A percentile compares a stretch with the other conserved stretches of the same genome.
These are phyloP conservation scores for Epichloe sylvatica DNA, from an alignment of 2,329 filamentous ascomycete genomes.

Conservation along the genomic window DNA sequence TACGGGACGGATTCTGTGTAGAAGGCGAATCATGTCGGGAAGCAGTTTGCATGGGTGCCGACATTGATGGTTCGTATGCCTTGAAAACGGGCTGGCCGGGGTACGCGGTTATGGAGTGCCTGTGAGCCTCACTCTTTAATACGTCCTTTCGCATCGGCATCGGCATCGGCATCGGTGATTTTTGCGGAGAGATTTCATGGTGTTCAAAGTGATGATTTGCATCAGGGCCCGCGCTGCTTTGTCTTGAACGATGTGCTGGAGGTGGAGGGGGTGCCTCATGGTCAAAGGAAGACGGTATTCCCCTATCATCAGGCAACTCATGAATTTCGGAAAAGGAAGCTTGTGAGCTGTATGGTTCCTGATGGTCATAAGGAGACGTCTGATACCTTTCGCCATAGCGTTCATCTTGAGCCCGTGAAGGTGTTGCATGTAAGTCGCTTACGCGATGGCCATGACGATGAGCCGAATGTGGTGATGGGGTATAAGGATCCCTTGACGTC, in stretches of 20 bases:
- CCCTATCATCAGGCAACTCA: conserved; percentile 20
- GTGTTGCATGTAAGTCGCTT: conserved; percentile 23
- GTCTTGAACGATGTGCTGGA: conserved; percentile 37
- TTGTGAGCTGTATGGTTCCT: conserved; percentile 23
- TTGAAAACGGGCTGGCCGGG: conserved; percentile 40
- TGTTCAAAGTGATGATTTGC: conserved; percentile 27
- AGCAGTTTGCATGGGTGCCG: conserved; percentile 17
- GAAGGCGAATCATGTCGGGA: conserved; percentile 23
- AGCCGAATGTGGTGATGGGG: conserved; percentile 18
- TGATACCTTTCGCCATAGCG: conserved; percentile 20
- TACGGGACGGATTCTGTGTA: conserved; percentile 37
- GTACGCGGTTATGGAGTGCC: conserved; percentile 35
- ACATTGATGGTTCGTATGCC: conserved; percentile 34
- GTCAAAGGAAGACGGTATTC: conserved; percentile 23
- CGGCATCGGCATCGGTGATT: conserved; percentile 37
- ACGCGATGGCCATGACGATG: conserved; percentile 20
- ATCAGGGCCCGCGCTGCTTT: conserved; percentile 32
- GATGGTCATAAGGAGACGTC: conserved; percentile 22
- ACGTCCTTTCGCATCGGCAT: conserved; percentile 49
- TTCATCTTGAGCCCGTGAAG: conserved; percentile 23
- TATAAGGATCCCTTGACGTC: conserved; percentile 20
- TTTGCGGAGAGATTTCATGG: conserved; percentile 26
- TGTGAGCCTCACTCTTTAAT: conserved; percentile 41
- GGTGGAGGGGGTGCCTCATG: conserved; percentile 40
- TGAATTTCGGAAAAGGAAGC: conserved; percentile 19